Evolutionary conservation across 306 rosid species (phyloP), one percentile per base, ranked within the genome.

Genomic region (Ammopiptanthus mongolicus): DNA sequence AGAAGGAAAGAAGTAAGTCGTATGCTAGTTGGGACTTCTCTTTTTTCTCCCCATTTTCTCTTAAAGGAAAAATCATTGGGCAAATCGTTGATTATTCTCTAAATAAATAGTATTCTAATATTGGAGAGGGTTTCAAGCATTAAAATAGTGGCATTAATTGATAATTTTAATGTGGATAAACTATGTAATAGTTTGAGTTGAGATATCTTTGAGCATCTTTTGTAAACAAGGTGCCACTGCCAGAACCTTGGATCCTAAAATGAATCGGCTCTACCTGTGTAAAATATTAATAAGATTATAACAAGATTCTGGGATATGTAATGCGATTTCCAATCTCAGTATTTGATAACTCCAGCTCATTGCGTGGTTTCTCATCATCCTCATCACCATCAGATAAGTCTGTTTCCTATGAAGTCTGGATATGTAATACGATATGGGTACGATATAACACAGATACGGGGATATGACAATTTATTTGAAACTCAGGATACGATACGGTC

Each of bases 1-100:
- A 86, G 91, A 72, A 86, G 76, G 75, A 95, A 90, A 86, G 97
- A 90, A 91, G 98, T 63, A 74, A n/a, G n/a, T n/a, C n/a, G 84
- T 59, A 31, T 76, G 42, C 66, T 21, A 31, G 37, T 11, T 52
- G 74, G 18, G 48, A 39, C n/a, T 15, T 28, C 6, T 14, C 34
- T 19, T 23, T 23, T 23, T 23, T 41, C 8, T 0, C 4, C 37
- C 12, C 14, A 19, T 12, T 74, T 23, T 33, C 5, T 65, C 13
- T 46, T 19, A 3, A 57, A 63, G 10, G 13, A 28, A 29, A 37
- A 59, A 68, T 34, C 14, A 18, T 0, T n/a, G 22, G 48, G 41
- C 12, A 28, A 17, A 23, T 53, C 55, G 28, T 58, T 50, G 33
- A 51, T 57, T 6, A 18, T 56, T 46, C 33, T n/a, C n/a, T n/a